Percentiles rank a stretch among this genome's conserved stretches.
These are phyloP conservation scores for Claviceps fusiformis DNA, from an alignment of 2,329 filamentous ascomycete genomes.

Conservation along the genomic window DNA sequence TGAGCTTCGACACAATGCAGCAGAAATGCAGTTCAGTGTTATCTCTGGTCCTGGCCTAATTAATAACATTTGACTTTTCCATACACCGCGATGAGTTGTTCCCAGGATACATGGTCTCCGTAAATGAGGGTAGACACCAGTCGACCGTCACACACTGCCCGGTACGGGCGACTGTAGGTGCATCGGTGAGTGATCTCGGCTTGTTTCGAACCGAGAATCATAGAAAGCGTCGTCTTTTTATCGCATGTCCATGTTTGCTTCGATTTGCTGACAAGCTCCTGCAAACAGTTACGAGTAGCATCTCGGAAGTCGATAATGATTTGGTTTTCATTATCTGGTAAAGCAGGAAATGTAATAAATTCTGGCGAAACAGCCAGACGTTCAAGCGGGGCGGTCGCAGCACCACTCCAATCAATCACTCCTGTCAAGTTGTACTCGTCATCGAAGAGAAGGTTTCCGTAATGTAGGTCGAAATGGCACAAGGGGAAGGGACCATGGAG, in stretches of 20 bases:
- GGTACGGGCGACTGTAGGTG: slow-evolving; percentile 4
- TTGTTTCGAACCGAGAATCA: slow-evolving; percentile 4
- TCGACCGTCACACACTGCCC: slow-evolving; percentile 3
- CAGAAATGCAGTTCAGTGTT: too few relatives aligned
- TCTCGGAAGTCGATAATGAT: slow-evolving; percentile 2
- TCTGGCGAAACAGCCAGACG: slow-evolving; percentile 6
- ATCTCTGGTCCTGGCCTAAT: neutral
- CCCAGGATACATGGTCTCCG: neutral
- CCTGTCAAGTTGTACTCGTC: slow-evolving; percentile 4
- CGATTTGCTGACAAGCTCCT: neutral
- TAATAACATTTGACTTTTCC: slow-evolving; percentile 1
- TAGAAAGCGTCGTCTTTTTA: slow-evolving; percentile 2
- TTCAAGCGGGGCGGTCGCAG: slow-evolving; percentile 3
- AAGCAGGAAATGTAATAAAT: slow-evolving; percentile 4
- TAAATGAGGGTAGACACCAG: slow-evolving; percentile 4
- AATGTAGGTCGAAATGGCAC: slow-evolving; percentile 5
- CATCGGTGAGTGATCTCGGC: slow-evolving; percentile 5
- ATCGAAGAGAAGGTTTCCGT: slow-evolving; percentile 6
- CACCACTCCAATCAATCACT: slow-evolving; percentile 1
- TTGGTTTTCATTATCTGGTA: slow-evolving; percentile 3
- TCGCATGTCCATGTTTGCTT: neutral
- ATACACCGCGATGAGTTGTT: slow-evolving; percentile 3
- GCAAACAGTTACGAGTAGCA: slow-evolving; percentile 2
- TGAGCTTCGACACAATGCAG: too few relatives aligned
- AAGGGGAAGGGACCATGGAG: slow-evolving; percentile 5